These are phyloP conservation scores for Erythrophleum fordii DNA, from an alignment of 306 rosid species.

Conservation along the genomic window DNA sequence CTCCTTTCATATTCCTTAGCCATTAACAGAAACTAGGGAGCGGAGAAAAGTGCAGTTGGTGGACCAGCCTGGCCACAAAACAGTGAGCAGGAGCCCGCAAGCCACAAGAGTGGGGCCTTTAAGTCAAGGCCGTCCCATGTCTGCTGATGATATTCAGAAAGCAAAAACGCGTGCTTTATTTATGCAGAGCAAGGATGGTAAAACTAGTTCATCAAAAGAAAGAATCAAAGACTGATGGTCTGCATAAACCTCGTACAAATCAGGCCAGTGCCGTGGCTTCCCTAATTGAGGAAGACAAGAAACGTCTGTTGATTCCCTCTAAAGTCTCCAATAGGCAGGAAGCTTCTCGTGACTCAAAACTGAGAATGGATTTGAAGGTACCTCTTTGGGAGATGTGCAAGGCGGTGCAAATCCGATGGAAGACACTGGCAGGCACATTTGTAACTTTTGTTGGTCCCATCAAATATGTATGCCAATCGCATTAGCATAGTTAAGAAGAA, in stretches of 20 bases:
- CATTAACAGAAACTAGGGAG: slow-evolving; percentile 66
- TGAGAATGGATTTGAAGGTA: slow-evolving; percentile 58
- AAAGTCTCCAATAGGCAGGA: slow-evolving; percentile 49
- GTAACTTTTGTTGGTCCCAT: slow-evolving; percentile 47
- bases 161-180: slow-evolving; percentile 89
- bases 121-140: slow-evolving; percentile 87
- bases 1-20: slow-evolving; percentile 58
- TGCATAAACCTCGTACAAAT: slow-evolving; percentile 49
- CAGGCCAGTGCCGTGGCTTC: slow-evolving; percentile 48
- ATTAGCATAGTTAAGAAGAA: slow-evolving; percentile 36
- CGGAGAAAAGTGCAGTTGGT: slow-evolving; percentile 93
- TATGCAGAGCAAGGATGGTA: slow-evolving; percentile 84
- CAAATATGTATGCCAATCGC: slow-evolving; percentile 37
- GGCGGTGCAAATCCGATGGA: slow-evolving; percentile 75
- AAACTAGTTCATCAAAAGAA: slow-evolving; percentile 57
- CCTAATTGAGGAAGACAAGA: slow-evolving; percentile 60
- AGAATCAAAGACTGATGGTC: slow-evolving; percentile 55
- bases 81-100: slow-evolving; percentile 67
- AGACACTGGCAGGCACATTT: slow-evolving; percentile 84
- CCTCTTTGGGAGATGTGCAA: slow-evolving; percentile 68
- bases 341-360: slow-evolving; percentile 53
- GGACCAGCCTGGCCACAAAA: slow-evolving; percentile 84
- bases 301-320: slow-evolving; percentile 42
- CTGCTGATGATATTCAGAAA: slow-evolving; percentile 97
- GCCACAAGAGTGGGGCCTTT: slow-evolving; percentile 55